phyloP scores from a whole-genome alignment of 2,329 filamentous ascomycete genomes.

The Orbilia quercus region DNA sequence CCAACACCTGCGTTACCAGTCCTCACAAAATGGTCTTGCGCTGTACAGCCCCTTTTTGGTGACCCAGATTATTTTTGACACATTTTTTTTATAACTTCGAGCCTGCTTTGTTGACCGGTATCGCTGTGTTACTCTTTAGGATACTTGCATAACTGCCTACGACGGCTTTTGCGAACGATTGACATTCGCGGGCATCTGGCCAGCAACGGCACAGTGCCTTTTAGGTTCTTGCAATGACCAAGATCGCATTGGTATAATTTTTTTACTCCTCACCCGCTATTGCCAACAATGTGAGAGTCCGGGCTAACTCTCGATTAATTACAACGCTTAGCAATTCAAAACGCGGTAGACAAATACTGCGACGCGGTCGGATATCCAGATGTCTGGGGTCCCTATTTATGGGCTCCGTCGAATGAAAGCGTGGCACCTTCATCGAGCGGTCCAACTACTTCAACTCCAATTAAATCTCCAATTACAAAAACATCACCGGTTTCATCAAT shows the following conservation, averaged over 20 bases:
- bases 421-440: neutral
- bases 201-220: constrained; percentile 40
- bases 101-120: neutral
- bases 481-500: neutral
- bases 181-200: constrained; percentile 42
- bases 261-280: neutral
- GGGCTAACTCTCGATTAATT: neutral
- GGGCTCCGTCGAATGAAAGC: constrained; percentile 22
- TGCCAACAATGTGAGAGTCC: neutral
- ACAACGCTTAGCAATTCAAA: constrained; percentile 16
- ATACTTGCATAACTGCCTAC: constrained; percentile 43
- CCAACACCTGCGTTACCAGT: constrained; percentile 35
- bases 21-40: constrained; percentile 43
- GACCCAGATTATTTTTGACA: neutral
- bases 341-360: constrained; percentile 25
- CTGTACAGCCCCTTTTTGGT: constrained; percentile 19
- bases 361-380: constrained; percentile 36
- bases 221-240: constrained; percentile 21
- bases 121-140: neutral
- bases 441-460: neutral
- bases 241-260: constrained; percentile 27
- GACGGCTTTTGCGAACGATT: constrained; percentile 43
- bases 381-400: constrained; percentile 42
- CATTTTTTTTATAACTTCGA: neutral
- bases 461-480: neutral